Evolutionary conservation across 1,139 yeast species (phyloP).

Genomic region (Meyerozyma sp.): DNA sequence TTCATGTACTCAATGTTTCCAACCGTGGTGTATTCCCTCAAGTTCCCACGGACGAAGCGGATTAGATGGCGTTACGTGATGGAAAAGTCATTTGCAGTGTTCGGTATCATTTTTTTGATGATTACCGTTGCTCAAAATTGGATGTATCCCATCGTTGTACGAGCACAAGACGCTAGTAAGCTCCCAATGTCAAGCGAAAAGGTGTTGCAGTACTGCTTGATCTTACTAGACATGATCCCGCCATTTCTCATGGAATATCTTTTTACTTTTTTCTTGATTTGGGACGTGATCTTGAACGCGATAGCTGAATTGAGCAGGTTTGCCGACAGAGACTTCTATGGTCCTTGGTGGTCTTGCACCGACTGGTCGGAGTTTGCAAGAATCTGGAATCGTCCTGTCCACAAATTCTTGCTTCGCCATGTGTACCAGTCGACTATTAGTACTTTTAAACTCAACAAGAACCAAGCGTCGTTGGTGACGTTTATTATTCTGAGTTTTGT

Average conservation of each 20-base stretch:
- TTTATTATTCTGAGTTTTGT: conserved; percentile 75
- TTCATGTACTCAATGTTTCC: conserved; percentile 86
- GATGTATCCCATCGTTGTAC: conserved; percentile 70
- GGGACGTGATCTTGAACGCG: conserved; percentile 89
- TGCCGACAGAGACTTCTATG: conserved; percentile 90
- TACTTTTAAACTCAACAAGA: conserved; percentile 60
- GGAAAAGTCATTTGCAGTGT: conserved; percentile 71
- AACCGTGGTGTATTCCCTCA: conserved; percentile 75
- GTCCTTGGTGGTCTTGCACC: conserved; percentile 96
- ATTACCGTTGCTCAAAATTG: conserved; percentile 72
- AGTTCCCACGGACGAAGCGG: conserved; percentile 67
- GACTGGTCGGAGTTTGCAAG: conserved; percentile 94
- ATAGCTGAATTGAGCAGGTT: conserved; percentile 82
- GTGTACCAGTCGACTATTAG: conserved; percentile 91
- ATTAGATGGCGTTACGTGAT: conserved; percentile 68
- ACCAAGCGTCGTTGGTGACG: conserved; percentile 71
- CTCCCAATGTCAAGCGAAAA: conserved; percentile 43
- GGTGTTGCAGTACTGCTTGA: conserved; percentile 48
- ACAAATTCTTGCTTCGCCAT: conserved; percentile 80
- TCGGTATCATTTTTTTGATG: conserved; percentile 85
- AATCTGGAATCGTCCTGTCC: conserved; percentile 96
- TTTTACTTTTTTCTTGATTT: conserved; percentile 78
- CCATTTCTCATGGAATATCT: conserved; percentile 72
- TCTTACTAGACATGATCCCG: conserved; percentile 73
- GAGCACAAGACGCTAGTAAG: conserved; percentile 48